These are phyloP conservation scores for Sporothrix brunneoviolacea DNA, from an alignment of 2,329 filamentous ascomycete genomes.

Conservation along the genomic window DNA sequence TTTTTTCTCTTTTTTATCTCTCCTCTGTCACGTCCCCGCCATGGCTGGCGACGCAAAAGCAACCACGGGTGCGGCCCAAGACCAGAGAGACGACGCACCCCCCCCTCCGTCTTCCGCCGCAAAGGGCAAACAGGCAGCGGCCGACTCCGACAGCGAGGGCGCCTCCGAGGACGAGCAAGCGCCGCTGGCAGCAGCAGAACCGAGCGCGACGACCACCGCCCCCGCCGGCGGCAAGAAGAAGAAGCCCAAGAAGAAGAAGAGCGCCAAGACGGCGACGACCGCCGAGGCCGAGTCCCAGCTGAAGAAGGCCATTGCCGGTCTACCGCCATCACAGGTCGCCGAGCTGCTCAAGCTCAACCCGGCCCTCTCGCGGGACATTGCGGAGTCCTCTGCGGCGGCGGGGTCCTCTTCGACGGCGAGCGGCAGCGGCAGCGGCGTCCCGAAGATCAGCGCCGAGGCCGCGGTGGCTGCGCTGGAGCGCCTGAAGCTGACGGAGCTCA, in stretches of 20 bases:
- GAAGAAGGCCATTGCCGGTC: constrained; percentile 45
- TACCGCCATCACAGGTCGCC: constrained; percentile 51
- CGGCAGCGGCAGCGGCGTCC: constrained; percentile 21
- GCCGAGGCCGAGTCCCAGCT: constrained; percentile 33
- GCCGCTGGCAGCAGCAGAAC: not conserved
- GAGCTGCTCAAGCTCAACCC: constrained; percentile 68
- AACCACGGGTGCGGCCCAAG: not conserved
- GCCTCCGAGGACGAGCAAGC: constrained; percentile 28
- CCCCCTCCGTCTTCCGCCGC: constrained; percentile 19
- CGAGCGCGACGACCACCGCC: no score
- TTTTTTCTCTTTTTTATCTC: no score
- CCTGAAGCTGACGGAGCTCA: constrained; percentile 62
- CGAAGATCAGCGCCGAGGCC: constrained; percentile 27
- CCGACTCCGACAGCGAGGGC: constrained; percentile 42
- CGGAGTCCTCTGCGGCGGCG: constrained; percentile 18
- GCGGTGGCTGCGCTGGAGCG: constrained; percentile 51
- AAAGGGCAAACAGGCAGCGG: constrained; percentile 39
- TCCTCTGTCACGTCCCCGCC: no score
- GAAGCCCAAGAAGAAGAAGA: constrained; percentile 59
- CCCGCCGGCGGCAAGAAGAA: constrained; percentile 50
- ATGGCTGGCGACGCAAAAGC: constrained; percentile 9
- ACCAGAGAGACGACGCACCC: not conserved
- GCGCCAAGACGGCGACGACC: constrained; percentile 37
- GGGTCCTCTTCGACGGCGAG: not conserved
- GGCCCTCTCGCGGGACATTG: constrained; percentile 57